These are phyloP conservation scores for Globisporangium echinulatum DNA, from an alignment of 352 stramenopile genomes.

Conservation along the genomic window DNA sequence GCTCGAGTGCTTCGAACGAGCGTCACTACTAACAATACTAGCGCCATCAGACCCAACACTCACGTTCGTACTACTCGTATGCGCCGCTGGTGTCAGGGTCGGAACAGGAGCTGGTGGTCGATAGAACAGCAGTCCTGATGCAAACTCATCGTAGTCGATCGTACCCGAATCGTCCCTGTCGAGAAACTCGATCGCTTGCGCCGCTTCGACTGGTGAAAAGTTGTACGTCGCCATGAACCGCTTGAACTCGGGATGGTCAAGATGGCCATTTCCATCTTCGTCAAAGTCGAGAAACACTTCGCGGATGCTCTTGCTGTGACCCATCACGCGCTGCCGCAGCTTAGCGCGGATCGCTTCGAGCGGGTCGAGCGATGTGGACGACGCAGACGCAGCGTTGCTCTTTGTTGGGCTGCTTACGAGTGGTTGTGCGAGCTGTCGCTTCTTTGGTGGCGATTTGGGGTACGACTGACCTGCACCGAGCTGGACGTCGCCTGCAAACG, in stretches of 20 bases:
- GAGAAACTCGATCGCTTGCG: constrained; percentile 38
- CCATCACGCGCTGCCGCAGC: constrained; percentile 58
- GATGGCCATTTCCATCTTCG: constrained; percentile 39
- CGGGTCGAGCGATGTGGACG: constrained; percentile 16
- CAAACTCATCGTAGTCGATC: constrained; percentile 74
- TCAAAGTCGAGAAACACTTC: constrained; percentile 72
- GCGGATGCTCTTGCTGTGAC: constrained; percentile 63
- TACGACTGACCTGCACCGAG: constrained; percentile 38
- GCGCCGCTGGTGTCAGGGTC: no score
- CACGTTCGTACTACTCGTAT: neutral
- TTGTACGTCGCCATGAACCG: constrained; percentile 61
- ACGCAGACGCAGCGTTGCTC: constrained; percentile 7
- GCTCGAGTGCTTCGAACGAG: no score
- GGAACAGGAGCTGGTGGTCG: constrained; percentile 17
- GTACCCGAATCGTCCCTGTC: constrained; percentile 53
- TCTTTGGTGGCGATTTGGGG: constrained; percentile 34
- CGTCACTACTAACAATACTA: no score
- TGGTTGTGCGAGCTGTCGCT: constrained; percentile 25
- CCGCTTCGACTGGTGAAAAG: constrained; percentile 40
- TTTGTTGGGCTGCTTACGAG: constrained; percentile 15
- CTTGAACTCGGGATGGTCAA: constrained; percentile 65
- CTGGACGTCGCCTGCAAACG: constrained; percentile 37
- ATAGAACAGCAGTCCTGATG: constrained; percentile 59
- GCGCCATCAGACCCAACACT: no score
- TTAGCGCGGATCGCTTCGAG: constrained; percentile 53